phyloP scores from a whole-genome alignment of 192 early-diverging fungal species.

The Coemansia aciculifera region DNA sequence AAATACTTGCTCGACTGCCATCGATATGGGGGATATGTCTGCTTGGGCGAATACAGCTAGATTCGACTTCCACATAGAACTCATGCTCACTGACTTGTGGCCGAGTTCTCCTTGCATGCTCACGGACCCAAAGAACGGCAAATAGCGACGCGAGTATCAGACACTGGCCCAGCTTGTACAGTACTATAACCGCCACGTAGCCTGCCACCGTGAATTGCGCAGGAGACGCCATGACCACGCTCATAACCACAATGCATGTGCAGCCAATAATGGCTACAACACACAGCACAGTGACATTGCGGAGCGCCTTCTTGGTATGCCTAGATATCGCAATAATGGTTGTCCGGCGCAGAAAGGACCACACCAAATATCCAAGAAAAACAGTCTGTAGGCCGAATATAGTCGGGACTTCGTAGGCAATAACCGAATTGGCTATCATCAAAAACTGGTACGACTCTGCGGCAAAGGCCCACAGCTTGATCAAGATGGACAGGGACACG shows the following conservation, averaged over 20 bases:
- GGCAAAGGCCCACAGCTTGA: slow-evolving; percentile 38
- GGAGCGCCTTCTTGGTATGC: slow-evolving; percentile 32
- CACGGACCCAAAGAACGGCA: slow-evolving; percentile 31
- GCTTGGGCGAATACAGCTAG: not conserved
- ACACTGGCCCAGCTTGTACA: slow-evolving; percentile 36
- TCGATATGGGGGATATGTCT: not conserved
- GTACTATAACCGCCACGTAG: slow-evolving; percentile 14
- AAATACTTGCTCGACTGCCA: not conserved
- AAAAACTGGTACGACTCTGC: slow-evolving; percentile 34
- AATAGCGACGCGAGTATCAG: slow-evolving; percentile 30
- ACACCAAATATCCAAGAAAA: slow-evolving; percentile 21
- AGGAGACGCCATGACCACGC: slow-evolving; percentile 5
- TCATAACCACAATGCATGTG: slow-evolving; percentile 17
- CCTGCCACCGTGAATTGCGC: slow-evolving; percentile 13
- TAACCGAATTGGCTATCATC: slow-evolving; percentile 8
- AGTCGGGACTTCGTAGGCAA: slow-evolving; percentile 22
- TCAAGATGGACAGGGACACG: slow-evolving; percentile 23
- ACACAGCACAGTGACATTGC: slow-evolving; percentile 24
- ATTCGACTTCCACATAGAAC: slow-evolving; percentile 18
- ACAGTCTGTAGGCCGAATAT: slow-evolving; percentile 26
- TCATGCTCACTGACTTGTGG: slow-evolving; percentile 30
- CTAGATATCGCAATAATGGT: slow-evolving; percentile 37
- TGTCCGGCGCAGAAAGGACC: slow-evolving; percentile 28
- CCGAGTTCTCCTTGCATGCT: slow-evolving; percentile 33
- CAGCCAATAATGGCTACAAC: slow-evolving; percentile 28